Evolutionary conservation across 768 basidiomycete genomes (phyloP).

Genomic region (Mycena metata): DNA sequence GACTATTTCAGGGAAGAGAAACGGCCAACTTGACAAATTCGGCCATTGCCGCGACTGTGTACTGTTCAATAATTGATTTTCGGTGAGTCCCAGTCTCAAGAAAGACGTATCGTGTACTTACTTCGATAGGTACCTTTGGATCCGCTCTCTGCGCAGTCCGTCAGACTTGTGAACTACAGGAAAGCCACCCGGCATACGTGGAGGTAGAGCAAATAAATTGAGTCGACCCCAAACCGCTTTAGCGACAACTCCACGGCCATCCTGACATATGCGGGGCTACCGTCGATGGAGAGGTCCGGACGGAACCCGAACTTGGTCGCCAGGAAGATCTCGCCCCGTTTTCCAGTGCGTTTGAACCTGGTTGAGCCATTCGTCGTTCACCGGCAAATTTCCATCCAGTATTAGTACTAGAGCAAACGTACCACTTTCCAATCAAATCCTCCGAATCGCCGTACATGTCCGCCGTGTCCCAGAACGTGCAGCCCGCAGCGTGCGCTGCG

Average conservation of each 20-base stretch:
- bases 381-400: no score
- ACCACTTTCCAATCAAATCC: conserved; percentile 48
- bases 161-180: conserved; percentile 4
- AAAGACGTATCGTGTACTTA: no score
- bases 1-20: background rate
- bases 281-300: conserved; percentile 16
- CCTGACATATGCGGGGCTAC: background rate
- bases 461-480: conserved; percentile 48
- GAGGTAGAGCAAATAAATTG: conserved; percentile 13
- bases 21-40: conserved; percentile 25
- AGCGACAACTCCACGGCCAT: background rate
- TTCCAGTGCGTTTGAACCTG: conserved; percentile 56
- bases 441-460: conserved; percentile 46
- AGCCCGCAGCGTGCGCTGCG: conserved; percentile 22
- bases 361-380: background rate
- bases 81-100: no score
- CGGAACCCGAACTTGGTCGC: conserved; percentile 61
- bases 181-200: conserved; percentile 20
- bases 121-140: conserved; percentile 37
- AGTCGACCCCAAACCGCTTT: background rate
- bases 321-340: conserved; percentile 60
- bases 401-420: no score
- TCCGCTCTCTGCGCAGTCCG: conserved; percentile 39
- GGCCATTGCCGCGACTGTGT: conserved; percentile 23
- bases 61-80: no score